Evolutionary conservation across 2,329 filamentous ascomycete species (phyloP).

Genomic region (Leptosphaerulina australis): DNA sequence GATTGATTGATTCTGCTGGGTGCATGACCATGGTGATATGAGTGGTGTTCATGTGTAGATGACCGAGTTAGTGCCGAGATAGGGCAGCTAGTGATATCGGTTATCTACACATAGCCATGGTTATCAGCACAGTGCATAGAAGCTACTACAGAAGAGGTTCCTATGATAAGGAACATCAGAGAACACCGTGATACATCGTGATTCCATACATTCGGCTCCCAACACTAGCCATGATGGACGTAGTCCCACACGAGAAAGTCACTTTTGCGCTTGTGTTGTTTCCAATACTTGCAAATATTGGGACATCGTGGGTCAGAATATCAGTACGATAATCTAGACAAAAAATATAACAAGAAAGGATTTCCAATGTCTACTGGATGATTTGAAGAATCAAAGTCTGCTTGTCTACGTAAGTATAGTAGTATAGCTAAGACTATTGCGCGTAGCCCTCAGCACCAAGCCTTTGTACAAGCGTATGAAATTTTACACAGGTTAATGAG

Average conservation of each 20-base stretch:
- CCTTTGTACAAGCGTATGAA: conserved; percentile 41
- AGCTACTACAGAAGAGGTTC: too few relatives aligned
- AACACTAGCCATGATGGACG: conserved; percentile 30
- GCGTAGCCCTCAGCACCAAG: conserved; percentile 54
- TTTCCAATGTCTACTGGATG: conserved; percentile 24
- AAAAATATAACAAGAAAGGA: conserved; percentile 55
- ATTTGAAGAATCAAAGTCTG: conserved; percentile 10
- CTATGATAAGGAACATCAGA: too few relatives aligned
- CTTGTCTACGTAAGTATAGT: conserved; percentile 51
- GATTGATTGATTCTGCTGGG: too few relatives aligned
- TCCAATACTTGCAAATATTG: conserved; percentile 62
- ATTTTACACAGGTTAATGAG: conserved; percentile 41
- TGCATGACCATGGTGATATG: too few relatives aligned
- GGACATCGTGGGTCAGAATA: conserved; percentile 50
- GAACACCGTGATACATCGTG: too few relatives aligned
- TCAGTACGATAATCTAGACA: conserved; percentile 68
- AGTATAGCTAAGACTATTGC: conserved; percentile 59
- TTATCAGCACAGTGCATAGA: too few relatives aligned
- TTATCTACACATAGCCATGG: too few relatives aligned
- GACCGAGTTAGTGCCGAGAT: too few relatives aligned
- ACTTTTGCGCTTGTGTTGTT: conserved; percentile 51
- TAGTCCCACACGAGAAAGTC: conserved; percentile 28
- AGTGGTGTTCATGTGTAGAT: too few relatives aligned
- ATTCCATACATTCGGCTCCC: too few relatives aligned
- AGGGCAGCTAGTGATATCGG: too few relatives aligned